A percentile compares a stretch with the other conserved stretches of the same genome.
Conservation (phyloP, 2,329 filamentous ascomycete genomes). For the Cephalotrichum gorgonifer region DNA sequence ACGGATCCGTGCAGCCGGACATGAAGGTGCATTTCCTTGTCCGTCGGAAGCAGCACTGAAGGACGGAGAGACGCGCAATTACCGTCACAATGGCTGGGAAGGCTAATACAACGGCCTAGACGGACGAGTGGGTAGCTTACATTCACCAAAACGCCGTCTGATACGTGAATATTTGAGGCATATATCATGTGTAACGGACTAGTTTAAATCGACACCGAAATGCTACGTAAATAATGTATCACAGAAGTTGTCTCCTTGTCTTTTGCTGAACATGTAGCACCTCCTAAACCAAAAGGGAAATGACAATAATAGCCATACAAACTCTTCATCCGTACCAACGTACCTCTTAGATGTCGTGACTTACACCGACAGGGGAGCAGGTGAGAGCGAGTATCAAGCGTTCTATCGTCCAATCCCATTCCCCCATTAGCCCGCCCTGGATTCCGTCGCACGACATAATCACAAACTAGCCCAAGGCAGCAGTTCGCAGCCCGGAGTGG, state of each 20-base stretch:
- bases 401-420: no score
- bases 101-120: neutral
- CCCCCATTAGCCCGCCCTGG: no score
- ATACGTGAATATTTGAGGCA: neutral
- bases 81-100: neutral
- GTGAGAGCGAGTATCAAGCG: neutral
- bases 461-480: neutral
- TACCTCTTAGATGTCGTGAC: neutral
- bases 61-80: no score
- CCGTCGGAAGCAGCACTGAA: neutral
- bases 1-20: constrained; percentile 15
- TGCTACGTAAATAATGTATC: no score
- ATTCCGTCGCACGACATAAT: neutral
- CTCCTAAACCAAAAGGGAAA: neutral
- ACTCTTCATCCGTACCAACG: neutral
- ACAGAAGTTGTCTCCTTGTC: no score
- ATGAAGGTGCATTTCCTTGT: constrained; percentile 2
- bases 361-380: neutral
- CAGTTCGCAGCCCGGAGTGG: neutral
- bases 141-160: neutral
- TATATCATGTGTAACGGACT: neutral
- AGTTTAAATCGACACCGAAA: no score
- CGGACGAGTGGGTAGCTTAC: neutral
- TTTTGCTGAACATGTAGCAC: no score
- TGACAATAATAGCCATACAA: neutral